Conservation (phyloP, 1,284 basidiomycete genomes). For the Cutaneotrichosporon spelunceum region DNA sequence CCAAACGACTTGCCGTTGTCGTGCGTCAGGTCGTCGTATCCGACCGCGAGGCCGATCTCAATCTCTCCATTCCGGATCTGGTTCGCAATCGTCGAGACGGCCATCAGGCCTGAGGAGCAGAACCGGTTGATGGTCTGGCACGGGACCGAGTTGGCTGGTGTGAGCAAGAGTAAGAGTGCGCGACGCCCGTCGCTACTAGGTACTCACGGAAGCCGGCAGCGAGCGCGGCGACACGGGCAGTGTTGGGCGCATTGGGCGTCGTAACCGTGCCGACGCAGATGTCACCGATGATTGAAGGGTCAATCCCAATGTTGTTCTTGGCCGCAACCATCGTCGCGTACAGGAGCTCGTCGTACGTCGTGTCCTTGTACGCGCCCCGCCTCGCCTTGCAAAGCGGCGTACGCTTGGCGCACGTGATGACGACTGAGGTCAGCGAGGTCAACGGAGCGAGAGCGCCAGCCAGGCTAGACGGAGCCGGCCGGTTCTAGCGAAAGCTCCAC, state of each 20-base stretch:
- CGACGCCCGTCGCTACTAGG: too few relatives aligned
- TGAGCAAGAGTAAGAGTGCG: not conserved
- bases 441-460: too few relatives aligned
- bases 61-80: conserved; percentile 80
- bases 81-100: conserved; percentile 68
- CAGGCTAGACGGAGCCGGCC: not conserved
- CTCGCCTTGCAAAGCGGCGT: conserved; percentile 31
- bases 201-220: conserved; percentile 23
- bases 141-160: conserved; percentile 52
- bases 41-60: conserved; percentile 87
- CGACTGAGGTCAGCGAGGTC: conserved; percentile 16
- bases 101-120: conserved; percentile 86
- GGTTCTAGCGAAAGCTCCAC: not conserved
- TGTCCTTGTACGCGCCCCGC: conserved; percentile 29
- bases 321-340: conserved; percentile 25
- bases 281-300: conserved; percentile 25
- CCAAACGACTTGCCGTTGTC: conserved; percentile 65
- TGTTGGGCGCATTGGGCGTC: conserved; percentile 19
- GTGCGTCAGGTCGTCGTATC: conserved; percentile 90
- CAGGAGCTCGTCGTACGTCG: conserved; percentile 28
- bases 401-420: conserved; percentile 28
- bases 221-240: conserved; percentile 18
- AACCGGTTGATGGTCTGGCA: conserved; percentile 91
- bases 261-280: conserved; percentile 23
- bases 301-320: conserved; percentile 25